Percentiles rank a stretch among this genome's conserved stretches.
Evolutionary conservation across 805 yeast genomes (phyloP).

Genomic region (Yamadazyma sp.): DNA sequence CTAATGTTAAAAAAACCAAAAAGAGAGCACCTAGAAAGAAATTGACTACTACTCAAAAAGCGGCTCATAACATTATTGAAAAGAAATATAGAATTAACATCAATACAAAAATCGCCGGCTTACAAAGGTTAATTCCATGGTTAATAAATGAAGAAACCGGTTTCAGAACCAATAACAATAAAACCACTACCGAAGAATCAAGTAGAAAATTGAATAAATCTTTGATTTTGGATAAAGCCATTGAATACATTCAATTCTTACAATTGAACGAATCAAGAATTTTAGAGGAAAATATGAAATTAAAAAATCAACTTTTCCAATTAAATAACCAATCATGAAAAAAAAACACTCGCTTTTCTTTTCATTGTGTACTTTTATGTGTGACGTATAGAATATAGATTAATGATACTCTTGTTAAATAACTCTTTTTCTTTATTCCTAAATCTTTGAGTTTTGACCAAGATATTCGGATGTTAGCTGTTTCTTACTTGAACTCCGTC

Average conservation of each 20-base stretch:
- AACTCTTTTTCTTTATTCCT: too few relatives aligned
- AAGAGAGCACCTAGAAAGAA: slow-evolving; percentile 54
- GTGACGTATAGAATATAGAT: slow-evolving; percentile 8
- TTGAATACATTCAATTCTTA: slow-evolving; percentile 53
- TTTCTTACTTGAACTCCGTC: too few relatives aligned
- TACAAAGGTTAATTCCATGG: slow-evolving; percentile 68
- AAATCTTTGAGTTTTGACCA: too few relatives aligned
- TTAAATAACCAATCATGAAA: background rate
- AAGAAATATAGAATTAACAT: slow-evolving; percentile 69
- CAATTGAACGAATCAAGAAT: slow-evolving; percentile 44
- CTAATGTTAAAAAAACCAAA: slow-evolving; percentile 5
- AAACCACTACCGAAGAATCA: slow-evolving; percentile 1
- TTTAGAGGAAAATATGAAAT: slow-evolving; percentile 8
- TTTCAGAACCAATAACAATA: slow-evolving; percentile 39
- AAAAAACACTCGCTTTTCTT: too few relatives aligned
- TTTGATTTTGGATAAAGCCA: slow-evolving; percentile 67
- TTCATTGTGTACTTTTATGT: slow-evolving; percentile 2
- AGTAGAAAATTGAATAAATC: slow-evolving; percentile 53
- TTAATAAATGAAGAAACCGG: slow-evolving; percentile 61
- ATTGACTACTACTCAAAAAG: slow-evolving; percentile 57
- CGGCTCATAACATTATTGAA: slow-evolving; percentile 72
- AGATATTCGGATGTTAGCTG: too few relatives aligned
- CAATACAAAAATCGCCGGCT: slow-evolving; percentile 65
- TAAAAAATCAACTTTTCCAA: slow-evolving; percentile 7
- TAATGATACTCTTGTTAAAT: background rate